Base-by-base conservation (phyloP, 2,329 filamentous ascomycete species). In the Colletotrichum noveboracense region DNA sequence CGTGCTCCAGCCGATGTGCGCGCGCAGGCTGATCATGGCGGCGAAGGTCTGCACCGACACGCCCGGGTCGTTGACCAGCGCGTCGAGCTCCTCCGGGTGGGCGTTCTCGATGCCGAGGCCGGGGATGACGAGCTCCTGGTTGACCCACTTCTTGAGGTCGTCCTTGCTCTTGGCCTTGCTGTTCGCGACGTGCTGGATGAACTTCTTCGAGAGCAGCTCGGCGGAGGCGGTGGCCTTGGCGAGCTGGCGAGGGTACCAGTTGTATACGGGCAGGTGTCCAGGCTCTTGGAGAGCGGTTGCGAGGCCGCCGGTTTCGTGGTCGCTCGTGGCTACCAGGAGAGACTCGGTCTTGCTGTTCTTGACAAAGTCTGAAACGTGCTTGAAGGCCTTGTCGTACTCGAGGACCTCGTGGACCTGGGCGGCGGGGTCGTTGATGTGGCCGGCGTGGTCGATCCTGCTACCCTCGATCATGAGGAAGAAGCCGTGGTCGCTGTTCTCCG, bases 391-490 rank as follows among this genome's bases (percentile, higher is more conserved):
- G 88, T 99, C 97, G 80, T 98, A 99, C 67, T 96, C 96, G n/a
- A 98, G 88, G 1, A 99, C 96, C 85, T 99, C 97, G 79, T 95
- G 93, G 13, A 96, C 95, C 81, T 97, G 95, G 1, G 95, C 94
- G 12, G 94, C 94, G 0, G 95, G 94, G 80, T 97, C 95, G 79
- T 97, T 97, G 77, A 91, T 91, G 82, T 97, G 95, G 8, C 96
- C 97, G 6, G 97, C 96, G 83, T 99, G 97, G 81, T 99, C 97
- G 80, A 99, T 98, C 56, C 97, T 91, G 80, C 95, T 98, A 6
- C 96, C 97, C 85, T 99, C 97, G 76, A 99, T 97, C 96, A 99
- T 98, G 80, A 99, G 88, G 86, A 99, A 99, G 88, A 98, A 99
- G 6, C 97, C 97, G 84, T 97, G 93, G 56, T 98, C 95, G 77